Evolutionary conservation across 768 basidiomycete genomes (phyloP).

Genomic region (Trametes cubensis): DNA sequence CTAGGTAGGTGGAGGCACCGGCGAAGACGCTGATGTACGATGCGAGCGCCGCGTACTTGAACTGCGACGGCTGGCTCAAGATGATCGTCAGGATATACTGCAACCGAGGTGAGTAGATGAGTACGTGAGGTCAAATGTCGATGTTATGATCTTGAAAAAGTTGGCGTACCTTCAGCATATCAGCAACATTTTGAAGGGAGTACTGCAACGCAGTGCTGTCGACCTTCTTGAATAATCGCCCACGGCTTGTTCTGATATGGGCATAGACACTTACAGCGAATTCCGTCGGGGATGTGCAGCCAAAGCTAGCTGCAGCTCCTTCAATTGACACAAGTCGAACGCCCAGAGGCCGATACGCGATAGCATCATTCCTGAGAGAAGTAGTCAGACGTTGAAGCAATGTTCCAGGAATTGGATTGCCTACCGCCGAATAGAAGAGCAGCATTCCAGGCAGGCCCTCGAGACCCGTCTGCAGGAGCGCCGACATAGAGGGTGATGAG

Average conservation of each 20-base stretch:
- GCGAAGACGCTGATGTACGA: slow-evolving; percentile 36
- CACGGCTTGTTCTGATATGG: slow-evolving; percentile 29
- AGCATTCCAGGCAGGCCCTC: slow-evolving; percentile 36
- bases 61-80: slow-evolving; percentile 38
- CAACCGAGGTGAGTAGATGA: too few relatives aligned
- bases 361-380: slow-evolving; percentile 45
- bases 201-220: slow-evolving; percentile 38
- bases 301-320: slow-evolving; percentile 50
- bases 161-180: slow-evolving; percentile 28
- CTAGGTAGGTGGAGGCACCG: slow-evolving; percentile 36
- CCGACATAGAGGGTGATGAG: slow-evolving; percentile 43
- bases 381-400: background rate
- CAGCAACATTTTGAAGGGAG: slow-evolving; percentile 38
- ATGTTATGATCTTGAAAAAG: background rate
- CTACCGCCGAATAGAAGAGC: slow-evolving; percentile 48
- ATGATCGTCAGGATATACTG: slow-evolving; percentile 40
- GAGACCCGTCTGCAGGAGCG: slow-evolving; percentile 25
- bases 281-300: slow-evolving; percentile 48
- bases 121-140: too few relatives aligned
- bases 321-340: slow-evolving; percentile 55
- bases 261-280: slow-evolving; percentile 38
- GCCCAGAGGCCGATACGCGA: slow-evolving; percentile 53
- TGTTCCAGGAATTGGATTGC: slow-evolving; percentile 5
- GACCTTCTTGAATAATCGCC: background rate
- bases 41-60: slow-evolving; percentile 39